Evolutionary conservation across 2,329 filamentous ascomycete species (phyloP), one percentile per base, ranked within the genome.

Genomic region (Shiraia bambusicola): DNA sequence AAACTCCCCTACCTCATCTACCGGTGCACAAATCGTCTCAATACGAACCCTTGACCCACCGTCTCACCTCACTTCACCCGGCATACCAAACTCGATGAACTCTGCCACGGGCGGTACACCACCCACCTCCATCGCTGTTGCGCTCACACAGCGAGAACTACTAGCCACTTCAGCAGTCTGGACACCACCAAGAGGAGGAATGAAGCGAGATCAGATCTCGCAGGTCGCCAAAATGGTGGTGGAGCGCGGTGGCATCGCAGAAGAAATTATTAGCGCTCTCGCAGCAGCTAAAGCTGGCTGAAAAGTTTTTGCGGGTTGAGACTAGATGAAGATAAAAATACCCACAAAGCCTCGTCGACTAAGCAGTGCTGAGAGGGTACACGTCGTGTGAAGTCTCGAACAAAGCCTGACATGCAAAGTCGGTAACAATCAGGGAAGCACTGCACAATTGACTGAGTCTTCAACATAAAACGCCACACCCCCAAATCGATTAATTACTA

Each of bases 181-280:
- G 92, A 87, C 82, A 59, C 86, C 91, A 28, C 87, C 88, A 24
- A 71, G 90, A 24, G 92, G 92, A 28, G 92, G 92, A 2, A 82
- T 92, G 27, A 90, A 87, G 73, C 81, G 89, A 58, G 75, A 72
- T 4, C 74, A 93, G 13, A 72, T 97, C 52, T 79, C 83, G 37
- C 76, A 78, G 38, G 87, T 96, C 71, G 82, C 94, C 46, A 82
- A 85, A 65, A 82, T 84, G 65, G 87, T 90, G 24, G 67, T 95
- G 44, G 81, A 87, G 63, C 81, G 79, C 57, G 86, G 86, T 0
- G 89, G 90, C 25, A 85, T 96, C 19, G 89, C 86, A 3, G 84
- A 91, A 52, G 92, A 96, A 67, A 86, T 96, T 5, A 75, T 97
- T 62, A 82, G 86, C 49, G 91, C 86, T 1, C 70, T 97, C 54